Evolutionary conservation across 1,284 basidiomycete species (phyloP), one percentile per base, ranked within the genome.

Genomic region (Hortiboletus rubellus): DNA sequence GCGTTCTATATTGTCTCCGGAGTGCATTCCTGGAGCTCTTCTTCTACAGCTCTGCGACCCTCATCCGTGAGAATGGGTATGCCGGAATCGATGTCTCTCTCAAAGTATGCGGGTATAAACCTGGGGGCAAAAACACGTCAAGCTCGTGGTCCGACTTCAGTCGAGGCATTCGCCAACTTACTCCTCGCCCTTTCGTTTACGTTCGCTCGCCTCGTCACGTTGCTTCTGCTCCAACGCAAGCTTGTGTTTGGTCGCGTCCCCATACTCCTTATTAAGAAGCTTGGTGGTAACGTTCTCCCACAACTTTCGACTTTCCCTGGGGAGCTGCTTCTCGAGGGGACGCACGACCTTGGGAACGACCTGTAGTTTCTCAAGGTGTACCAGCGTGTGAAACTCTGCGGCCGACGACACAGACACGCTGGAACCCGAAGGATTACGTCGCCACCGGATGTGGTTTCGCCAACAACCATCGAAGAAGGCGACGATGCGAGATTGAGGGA

Each of bases 391-490:
- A 73, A 85, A 87, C 50, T 92, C 91, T 38, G 77, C 75, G 1
- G 75, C 69, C 30, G 76, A 77, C 15, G 74, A 69, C 15, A 69
- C 69, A 15, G 68, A 74, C 69, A 68, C 54, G 1, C 71, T 73
- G 49, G 80, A 82, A 5, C 77, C 76, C 2, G 75, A 76, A 0
- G 75, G 74, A 55, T 86, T 87, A 50, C 82, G 82, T 69, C 86
- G 87, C 86, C 92, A 98, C 45, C 86, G 85, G 67, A 99, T 85
- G 59, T 82, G 77, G 55, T 88, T 87, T 63, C 87, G 83, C 96
- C 96, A 99, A 56, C 85, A 86, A 2, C 96, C 96, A 55, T 96
- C 92, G 56, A 98, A 83, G 37, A 86, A 81, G 3, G 91, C 95
- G 9, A 95, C 84, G 43, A 95, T 75, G 57, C 85, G 82, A 42